Conservation (phyloP, 2,329 filamentous ascomycete species). For the Neofusicoccum umdonicola region DNA sequence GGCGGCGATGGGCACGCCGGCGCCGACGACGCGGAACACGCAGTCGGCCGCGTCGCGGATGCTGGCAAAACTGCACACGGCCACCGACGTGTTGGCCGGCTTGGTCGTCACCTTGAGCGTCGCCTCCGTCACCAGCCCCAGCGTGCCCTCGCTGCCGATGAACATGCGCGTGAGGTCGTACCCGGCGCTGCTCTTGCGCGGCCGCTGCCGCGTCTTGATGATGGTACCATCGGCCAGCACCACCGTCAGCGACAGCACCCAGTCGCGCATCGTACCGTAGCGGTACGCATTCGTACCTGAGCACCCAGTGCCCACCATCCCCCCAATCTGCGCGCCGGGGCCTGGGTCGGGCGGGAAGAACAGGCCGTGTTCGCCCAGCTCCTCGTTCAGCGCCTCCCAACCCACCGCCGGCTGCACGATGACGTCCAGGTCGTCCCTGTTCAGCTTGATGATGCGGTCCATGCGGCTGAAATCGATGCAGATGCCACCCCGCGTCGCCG, state of each 20-base stretch:
- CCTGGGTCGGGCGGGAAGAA: conserved; percentile 94
- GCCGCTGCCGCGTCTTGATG: conserved; percentile 83
- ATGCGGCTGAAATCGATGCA: conserved; percentile 85
- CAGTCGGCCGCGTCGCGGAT: conserved; percentile 74
- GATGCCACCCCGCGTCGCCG: conserved; percentile 76
- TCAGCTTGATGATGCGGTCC: conserved; percentile 74
- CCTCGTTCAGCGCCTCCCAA: conserved; percentile 83
- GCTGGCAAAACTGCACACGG: conserved; percentile 64
- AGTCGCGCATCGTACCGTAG: conserved; percentile 93
- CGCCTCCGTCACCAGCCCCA: conserved; percentile 88
- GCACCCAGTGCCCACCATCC: conserved; percentile 78
- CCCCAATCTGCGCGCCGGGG: conserved; percentile 87
- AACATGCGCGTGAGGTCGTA: conserved; percentile 90
- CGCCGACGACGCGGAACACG: conserved; percentile 74
- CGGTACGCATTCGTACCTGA: conserved; percentile 85
- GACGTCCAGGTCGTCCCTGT: conserved; percentile 66
- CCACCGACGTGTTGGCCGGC: conserved; percentile 76
- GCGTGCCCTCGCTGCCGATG: conserved; percentile 86
- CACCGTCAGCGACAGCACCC: conserved; percentile 83
- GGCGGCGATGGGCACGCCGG: conserved; percentile 83
- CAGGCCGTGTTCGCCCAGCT: conserved; percentile 67
- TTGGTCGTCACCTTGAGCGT: conserved; percentile 82
- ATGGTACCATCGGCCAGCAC: conserved; percentile 87
- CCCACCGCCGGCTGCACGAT: conserved; percentile 67
- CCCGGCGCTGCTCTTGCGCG: conserved; percentile 84